Base-by-base conservation (phyloP, 2,329 filamentous ascomycete genomes). In the Fulvia fulva region DNA sequence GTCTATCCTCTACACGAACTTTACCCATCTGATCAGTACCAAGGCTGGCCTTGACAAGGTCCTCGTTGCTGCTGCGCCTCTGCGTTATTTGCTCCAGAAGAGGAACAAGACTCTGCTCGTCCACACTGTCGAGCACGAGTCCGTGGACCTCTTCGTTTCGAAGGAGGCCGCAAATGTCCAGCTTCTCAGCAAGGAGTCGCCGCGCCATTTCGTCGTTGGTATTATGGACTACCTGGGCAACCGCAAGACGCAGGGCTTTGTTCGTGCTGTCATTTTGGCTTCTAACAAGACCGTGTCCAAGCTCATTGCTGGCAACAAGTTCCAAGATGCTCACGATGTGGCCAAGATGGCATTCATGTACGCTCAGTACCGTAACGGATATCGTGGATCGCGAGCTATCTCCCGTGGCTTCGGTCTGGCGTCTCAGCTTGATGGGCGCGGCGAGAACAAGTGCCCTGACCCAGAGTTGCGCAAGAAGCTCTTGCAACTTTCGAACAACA, bases 361-460 rank as follows among this genome's bases (percentile, higher is more conserved):
- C 60, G 75, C 75, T 3, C 68, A 74, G 49, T 67, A 71, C 25
- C 75, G 77, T 53, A 70, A 72, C 23, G 74, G 77, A 41, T 81
- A 81, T 62, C 69, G 73, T 37, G 68, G 69, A 28, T 60, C 70
- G 1, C 65, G 71, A 19, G 74, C 73, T 53, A 75, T 80, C 51
- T 71, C 71, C 19, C 73, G 75, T 53, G 78, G 77, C 16, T 79
- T 80, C 68, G 74, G 75, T 61, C 69, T 82, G 7, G 78, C 79
- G 12, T 73, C 76, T 45, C 67, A 74, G 21, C 69, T 81, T 49
- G 77, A 77, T 2, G 76, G 77, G 22, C 74, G 76, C 47, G 74
- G 74, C 25, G 68, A 66, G 52, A 74, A 69, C 30, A 67, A 66
- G n/a, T 68, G 68, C 21, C 57, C 69, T 3, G 75, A 77, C 51